Base-by-base conservation (phyloP, 2,329 filamentous ascomycete species). In the Aspergillus eucalypticola region DNA sequence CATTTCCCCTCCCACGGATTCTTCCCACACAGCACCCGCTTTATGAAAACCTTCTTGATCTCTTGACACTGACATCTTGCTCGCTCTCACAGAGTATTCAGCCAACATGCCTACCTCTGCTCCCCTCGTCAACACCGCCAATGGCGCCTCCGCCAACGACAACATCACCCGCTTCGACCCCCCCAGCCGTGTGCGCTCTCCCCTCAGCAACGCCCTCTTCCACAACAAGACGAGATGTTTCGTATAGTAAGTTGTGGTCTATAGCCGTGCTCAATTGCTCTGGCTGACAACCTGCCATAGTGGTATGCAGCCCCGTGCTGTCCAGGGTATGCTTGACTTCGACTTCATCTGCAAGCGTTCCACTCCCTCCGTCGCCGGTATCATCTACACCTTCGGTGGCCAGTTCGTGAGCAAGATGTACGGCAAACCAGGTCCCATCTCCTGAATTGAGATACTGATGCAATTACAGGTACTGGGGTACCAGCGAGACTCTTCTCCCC, bases 341-440 rank as follows among this genome's bases (percentile, higher is more conserved):
- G 95, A 99, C 86, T 99, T 98, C 87, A 99, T 99, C 83, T 99
- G 95, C 92, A 98, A 98, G 88, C 91, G 95, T 75, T 86, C 88
- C 77, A 96, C 91, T 62, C 95, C 95, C 67, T 99, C 95, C 60
- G 95, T 99, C 61, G 95, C 95, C 69, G 95, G 93, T 78, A 98
- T 99, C 82, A 98, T 99, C 86, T 99, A 99, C 86, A 97, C 95
- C 72, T 99, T 99, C 76, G 95, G 95, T 78, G 95, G 95, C 70
- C 95, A 99, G 83, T 99, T 99, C 88, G 95, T 99, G 78, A 97
- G 92, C 89, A 99, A 99, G 89, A 98, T 99, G 95, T 86, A 74
- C 71, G 79, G 73, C 27, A 39, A 35, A 23, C 25, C 46, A 17
- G 15, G 4, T 8, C 19, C 17, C n/a, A 8, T 8, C n/a, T 15